Base-by-base conservation (phyloP, 805 yeast species). In the Sugiyamaella boreocaroliniensis region DNA sequence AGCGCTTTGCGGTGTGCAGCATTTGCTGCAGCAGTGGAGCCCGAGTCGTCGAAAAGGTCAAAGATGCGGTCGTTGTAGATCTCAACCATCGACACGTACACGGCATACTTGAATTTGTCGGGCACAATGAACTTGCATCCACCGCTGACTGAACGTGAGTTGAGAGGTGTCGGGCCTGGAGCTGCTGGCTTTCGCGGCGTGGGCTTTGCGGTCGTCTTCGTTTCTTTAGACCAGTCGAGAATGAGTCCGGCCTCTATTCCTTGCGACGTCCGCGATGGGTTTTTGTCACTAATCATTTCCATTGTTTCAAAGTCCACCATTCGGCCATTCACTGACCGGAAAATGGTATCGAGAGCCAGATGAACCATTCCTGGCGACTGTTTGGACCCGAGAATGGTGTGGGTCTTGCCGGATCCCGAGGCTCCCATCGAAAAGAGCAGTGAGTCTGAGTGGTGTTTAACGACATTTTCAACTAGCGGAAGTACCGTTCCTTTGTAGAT, bases 71-170 rank as follows among this genome's bases (percentile, higher is more conserved):
- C 82, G 56, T 77, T 77, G 57, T 76, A 74, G 19, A 80, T 68
- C 59, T 80, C 83, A 61, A 76, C 76, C 69, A 78, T 74, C 3
- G 81, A 75, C n/a, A 80, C 22, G 1, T 79, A 73, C 18, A 79
- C 63, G 0, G 75, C 79, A 57, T 61, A 65, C 22, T 45, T 41
- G 49, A 52, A 54, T 12, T 55, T 56, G 16, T 56, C 57, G 15
- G 49, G 46, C 15, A 37, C 29, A 3, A 32, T 32, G n/a, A 32
- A 32, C 37, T 32, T 32, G 37, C 37, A 32, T 11, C 37, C 37
- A 11, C 37, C 37, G 11, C 37, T 32, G 37, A 32, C 37, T 10
- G 37, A 32, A 4, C 37, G 37, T 22, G 26, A 22, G 16, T 45
- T 29, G 8, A 49, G 9, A 8, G 2, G 41, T 14, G 41, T 18